Percentiles rank a stretch among this genome's conserved stretches.
Evolutionary conservation across 2,329 filamentous ascomycete species (phyloP).

Genomic region (Lachnellula arida): DNA sequence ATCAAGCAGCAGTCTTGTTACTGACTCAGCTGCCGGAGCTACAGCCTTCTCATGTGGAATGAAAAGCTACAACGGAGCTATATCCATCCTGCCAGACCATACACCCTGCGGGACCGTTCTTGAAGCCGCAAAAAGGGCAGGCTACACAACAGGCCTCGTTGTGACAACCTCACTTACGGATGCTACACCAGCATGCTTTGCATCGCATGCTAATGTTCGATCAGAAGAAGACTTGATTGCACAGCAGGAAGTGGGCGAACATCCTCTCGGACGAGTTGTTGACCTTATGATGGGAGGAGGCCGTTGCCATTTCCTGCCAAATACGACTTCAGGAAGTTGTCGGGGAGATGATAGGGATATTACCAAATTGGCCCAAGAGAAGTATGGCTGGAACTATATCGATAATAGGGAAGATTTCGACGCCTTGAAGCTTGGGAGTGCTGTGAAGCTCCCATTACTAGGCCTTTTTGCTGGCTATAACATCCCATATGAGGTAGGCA

Average conservation of each 20-base stretch:
- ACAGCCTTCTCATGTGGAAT: conserved; percentile 89
- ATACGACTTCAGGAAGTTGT: conserved; percentile 75
- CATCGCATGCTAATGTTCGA: conserved; percentile 76
- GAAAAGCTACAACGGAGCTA: conserved; percentile 97
- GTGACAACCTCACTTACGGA: conserved; percentile 95
- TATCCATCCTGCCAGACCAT: conserved; percentile 80
- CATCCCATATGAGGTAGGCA: conserved; percentile 72
- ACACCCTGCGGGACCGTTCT: conserved; percentile 86
- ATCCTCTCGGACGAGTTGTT: conserved; percentile 79
- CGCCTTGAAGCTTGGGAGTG: conserved; percentile 59
- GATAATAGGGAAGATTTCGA: conserved; percentile 72
- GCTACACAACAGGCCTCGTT: conserved; percentile 88
- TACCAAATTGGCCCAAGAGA: conserved; percentile 64
- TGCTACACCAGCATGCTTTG: conserved; percentile 93
- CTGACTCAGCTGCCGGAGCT: conserved; percentile 93
- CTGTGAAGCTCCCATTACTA: conserved; percentile 71
- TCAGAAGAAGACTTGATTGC: conserved; percentile 86
- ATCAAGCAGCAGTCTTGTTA: conserved; percentile 79
- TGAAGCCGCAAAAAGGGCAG: conserved; percentile 87
- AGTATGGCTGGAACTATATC: conserved; percentile 76
- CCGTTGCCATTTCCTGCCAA: conserved; percentile 87
- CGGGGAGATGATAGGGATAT: conserved; percentile 75
- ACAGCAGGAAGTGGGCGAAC: conserved; percentile 83
- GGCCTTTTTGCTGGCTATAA: conserved; percentile 80
- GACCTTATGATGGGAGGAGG: conserved; percentile 93